Conservation (phyloP, 2,329 filamentous ascomycete species). For the Alternaria sp. region DNA sequence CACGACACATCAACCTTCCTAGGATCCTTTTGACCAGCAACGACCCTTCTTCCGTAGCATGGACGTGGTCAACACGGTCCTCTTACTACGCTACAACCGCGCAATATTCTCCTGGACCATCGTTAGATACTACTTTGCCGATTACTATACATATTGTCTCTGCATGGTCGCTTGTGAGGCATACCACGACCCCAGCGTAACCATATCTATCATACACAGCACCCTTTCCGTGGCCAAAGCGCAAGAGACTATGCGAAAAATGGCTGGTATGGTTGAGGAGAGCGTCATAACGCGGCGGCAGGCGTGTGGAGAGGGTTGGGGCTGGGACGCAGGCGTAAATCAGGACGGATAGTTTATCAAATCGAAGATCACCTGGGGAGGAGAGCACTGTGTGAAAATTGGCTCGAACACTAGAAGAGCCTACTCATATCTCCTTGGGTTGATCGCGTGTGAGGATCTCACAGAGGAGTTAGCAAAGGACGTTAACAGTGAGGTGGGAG, state of each 20-base stretch:
- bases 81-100: background rate
- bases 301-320: background rate
- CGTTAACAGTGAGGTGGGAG: background rate
- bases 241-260: background rate
- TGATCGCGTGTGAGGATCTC: background rate
- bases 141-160: background rate
- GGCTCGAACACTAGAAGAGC: background rate
- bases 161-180: background rate
- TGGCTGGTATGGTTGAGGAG: background rate
- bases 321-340: background rate
- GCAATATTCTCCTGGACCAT: background rate
- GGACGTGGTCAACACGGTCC: background rate
- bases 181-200: background rate
- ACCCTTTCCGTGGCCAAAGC: background rate
- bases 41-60: background rate
- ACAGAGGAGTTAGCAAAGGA: background rate
- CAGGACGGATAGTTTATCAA: background rate
- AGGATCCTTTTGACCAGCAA: background rate
- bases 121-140: background rate
- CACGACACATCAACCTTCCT: background rate
- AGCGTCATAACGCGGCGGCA: background rate
- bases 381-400: background rate
- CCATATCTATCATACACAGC: background rate
- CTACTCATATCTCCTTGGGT: background rate
- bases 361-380: background rate